Evolutionary conservation across 805 yeast species (phyloP).

Genomic region (Starmerella khaoyaiensis): DNA sequence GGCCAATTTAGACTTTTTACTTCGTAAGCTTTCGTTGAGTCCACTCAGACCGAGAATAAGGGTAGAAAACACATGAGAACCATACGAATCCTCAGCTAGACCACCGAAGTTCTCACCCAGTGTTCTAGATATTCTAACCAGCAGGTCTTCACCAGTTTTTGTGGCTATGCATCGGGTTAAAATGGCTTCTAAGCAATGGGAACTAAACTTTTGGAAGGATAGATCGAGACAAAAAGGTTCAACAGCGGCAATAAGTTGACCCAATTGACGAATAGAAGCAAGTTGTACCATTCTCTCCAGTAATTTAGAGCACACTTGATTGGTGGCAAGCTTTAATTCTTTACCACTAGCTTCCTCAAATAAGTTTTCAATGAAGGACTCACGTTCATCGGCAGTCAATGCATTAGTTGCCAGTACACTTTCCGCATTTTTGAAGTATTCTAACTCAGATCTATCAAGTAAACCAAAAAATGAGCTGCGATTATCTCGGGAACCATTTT

Average conservation of each 20-base stretch:
- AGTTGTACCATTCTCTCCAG: slow-evolving; percentile 71
- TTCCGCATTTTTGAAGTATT: slow-evolving; percentile 88
- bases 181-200: slow-evolving; percentile 85
- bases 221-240: slow-evolving; percentile 63
- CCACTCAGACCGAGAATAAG: slow-evolving; percentile 63
- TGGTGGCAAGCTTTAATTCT: slow-evolving; percentile 82
- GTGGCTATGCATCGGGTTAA: slow-evolving; percentile 61
- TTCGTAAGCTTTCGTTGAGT: slow-evolving; percentile 66
- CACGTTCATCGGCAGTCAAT: slow-evolving; percentile 62
- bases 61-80: slow-evolving; percentile 75
- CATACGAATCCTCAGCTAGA: slow-evolving; percentile 65
- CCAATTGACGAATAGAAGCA: slow-evolving; percentile 53
- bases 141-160: slow-evolving; percentile 55
- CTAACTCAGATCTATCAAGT: slow-evolving; percentile 70
- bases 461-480: slow-evolving; percentile 63
- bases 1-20: slow-evolving; percentile 71
- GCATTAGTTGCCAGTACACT: slow-evolving; percentile 70
- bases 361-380: slow-evolving; percentile 60
- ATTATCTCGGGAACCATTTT: slow-evolving; percentile 11
- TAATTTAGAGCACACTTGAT: slow-evolving; percentile 87
- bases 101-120: slow-evolving; percentile 43
- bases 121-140: slow-evolving; percentile 54
- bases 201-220: slow-evolving; percentile 78
- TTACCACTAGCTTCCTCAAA: slow-evolving; percentile 79
- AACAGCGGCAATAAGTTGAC: slow-evolving; percentile 51